Base-by-base conservation (phyloP, 169 alveolate species). In the Babesia ovis region DNA sequence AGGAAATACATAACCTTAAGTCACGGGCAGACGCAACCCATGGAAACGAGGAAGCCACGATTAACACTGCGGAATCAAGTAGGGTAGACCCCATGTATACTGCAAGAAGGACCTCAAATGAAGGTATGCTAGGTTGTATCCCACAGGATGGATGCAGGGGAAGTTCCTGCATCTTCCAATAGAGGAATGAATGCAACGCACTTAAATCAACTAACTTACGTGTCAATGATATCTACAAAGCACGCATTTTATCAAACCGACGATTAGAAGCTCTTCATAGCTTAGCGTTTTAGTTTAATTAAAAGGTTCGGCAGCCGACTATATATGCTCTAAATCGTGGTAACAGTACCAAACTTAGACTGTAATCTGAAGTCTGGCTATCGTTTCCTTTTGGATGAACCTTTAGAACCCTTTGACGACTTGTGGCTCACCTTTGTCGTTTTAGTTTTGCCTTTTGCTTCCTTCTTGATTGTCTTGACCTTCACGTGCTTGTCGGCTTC, bases 1-100 rank as follows among this genome's bases (percentile, higher is more conserved):
- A 95, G 77, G 97, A 91, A 61, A 85, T 91, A 59, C 84, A 86
- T 68, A 86, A 90, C 61, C 80, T 75, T 20, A 61, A 81, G 46
- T 75, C 89, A 31, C 62, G 89, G 25, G 81, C 77, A 0, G 85
- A 61, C 29, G 79, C 60, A 14, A 23, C 59, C 4, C 68, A 55
- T 34, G 70, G 70, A 22, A 39, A 55, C 20, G 79, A 68, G 22
- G 79, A 68, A 37, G 79, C 79, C 41, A 55, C 68, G 9, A 68
- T 68, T 4, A 68, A 32, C 50, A 46, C 79, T 20, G 42, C 68
- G 12, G 79, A 68, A 8, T 68, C 69, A 22, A 55, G 57, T 58
- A 54, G 74, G 37, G 29, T 64, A 1, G 74, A 64, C 35, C 48
- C 62, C 50, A n/a, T 64, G 74, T 22, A 3, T 32, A 48, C 20